phyloP scores from a whole-genome alignment of 2,329 filamentous ascomycete species.

The Talaromyces sp. region DNA sequence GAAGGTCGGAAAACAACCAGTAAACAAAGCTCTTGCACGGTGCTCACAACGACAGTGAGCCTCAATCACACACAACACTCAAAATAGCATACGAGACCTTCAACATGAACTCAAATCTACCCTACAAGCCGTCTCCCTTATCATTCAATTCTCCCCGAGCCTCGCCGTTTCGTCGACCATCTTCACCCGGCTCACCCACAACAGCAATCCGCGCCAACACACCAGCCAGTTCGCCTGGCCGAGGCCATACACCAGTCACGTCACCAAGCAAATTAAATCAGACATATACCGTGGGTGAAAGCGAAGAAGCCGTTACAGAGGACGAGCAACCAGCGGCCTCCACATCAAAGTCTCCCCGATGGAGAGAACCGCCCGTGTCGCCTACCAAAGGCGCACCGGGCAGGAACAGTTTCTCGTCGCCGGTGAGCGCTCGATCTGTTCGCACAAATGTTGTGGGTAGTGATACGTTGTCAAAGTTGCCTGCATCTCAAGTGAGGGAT shows the following conservation, averaged over 20 bases:
- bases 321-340: conserved; percentile 28
- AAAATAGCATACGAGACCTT: background rate
- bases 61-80: background rate
- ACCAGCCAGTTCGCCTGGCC: conserved; percentile 46
- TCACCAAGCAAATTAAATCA: conserved; percentile 49
- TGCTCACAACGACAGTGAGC: background rate
- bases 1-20: background rate
- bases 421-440: conserved; percentile 25
- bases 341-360: conserved; percentile 27
- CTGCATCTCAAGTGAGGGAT: conserved; percentile 77
- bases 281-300: conserved; percentile 43
- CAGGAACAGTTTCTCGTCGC: conserved; percentile 29
- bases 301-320: conserved; percentile 33
- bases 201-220: conserved; percentile 49
- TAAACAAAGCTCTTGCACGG: background rate
- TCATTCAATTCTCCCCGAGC: conserved; percentile 68
- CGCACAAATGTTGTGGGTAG: conserved; percentile 25
- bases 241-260: conserved; percentile 41
- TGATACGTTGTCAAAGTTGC: conserved; percentile 52
- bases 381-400: conserved; percentile 34
- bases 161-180: conserved; percentile 66
- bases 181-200: conserved; percentile 60
- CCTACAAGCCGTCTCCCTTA: conserved; percentile 68
- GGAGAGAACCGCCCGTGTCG: conserved; percentile 38
- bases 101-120: conserved; percentile 43